Evolutionary conservation across 2,329 filamentous ascomycete species (phyloP).

Genomic region (Colletotrichum sidae): DNA sequence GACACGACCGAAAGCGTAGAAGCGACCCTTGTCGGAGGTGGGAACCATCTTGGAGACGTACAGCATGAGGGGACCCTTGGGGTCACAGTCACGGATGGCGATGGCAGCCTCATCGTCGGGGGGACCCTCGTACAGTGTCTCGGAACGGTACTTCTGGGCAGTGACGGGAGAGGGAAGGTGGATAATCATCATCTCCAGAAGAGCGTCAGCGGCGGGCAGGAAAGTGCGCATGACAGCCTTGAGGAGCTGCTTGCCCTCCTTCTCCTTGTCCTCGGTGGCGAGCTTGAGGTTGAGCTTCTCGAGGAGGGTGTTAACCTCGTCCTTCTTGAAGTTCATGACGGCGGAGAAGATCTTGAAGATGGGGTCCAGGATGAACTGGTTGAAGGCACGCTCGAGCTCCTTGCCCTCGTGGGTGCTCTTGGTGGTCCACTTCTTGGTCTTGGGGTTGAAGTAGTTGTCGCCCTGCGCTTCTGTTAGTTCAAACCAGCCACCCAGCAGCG

Average conservation of each 20-base stretch:
- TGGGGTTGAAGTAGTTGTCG: constrained; percentile 99
- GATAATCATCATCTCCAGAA: constrained; percentile 99
- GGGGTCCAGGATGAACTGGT: constrained; percentile 99
- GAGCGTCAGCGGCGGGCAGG: constrained; percentile 96
- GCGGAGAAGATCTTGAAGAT: constrained; percentile 99
- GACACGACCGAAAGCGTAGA: constrained; percentile 99
- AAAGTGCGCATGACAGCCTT: constrained; percentile 99
- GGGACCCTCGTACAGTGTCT: constrained; percentile 99
- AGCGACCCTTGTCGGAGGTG: constrained; percentile 99
- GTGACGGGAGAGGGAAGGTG: constrained; percentile 96
- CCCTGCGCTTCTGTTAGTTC: constrained; percentile 64
- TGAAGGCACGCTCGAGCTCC: constrained; percentile 96
- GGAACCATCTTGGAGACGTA: constrained; percentile 99
- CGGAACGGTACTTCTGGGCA: constrained; percentile 96
- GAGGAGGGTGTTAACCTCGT: constrained; percentile 84
- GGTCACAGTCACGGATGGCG: constrained; percentile 98
- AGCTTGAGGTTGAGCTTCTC: constrained; percentile 98
- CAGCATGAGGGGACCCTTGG: constrained; percentile 98
- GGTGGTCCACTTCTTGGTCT: constrained; percentile 99
- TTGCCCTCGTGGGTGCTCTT: constrained; percentile 85
- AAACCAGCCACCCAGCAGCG: not conserved
- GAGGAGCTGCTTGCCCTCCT: constrained; percentile 97
- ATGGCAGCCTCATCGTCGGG: constrained; percentile 91
- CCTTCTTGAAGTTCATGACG: constrained; percentile 99
- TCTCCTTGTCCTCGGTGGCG: constrained; percentile 83